Evolutionary conservation across 352 stramenopile species (phyloP).

Genomic region (Globisporangium lucens): DNA sequence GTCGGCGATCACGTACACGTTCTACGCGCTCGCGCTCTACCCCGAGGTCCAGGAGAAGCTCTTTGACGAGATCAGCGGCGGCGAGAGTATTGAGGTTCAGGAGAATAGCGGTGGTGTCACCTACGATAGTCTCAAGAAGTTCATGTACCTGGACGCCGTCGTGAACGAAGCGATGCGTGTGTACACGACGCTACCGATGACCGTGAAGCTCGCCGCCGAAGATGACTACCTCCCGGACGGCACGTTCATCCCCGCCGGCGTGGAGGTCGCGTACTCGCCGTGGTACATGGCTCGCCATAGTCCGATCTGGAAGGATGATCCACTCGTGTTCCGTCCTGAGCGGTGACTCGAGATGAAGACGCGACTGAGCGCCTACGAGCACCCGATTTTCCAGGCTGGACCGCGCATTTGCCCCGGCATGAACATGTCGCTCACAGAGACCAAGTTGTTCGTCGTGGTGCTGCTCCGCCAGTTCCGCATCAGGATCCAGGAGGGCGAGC

Average conservation of each 20-base stretch:
- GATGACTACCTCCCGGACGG: conserved; percentile 16
- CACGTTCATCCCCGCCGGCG: conserved; percentile 45
- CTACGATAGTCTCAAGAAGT: conserved; percentile 52
- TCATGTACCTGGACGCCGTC: conserved; percentile 70
- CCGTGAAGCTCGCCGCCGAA: conserved; percentile 39
- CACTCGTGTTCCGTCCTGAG: conserved; percentile 18
- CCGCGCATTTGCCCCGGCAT: conserved; percentile 66
- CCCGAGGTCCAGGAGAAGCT: conserved; percentile 52
- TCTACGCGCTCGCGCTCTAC: conserved; percentile 51
- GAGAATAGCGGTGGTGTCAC: not conserved
- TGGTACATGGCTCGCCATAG: conserved; percentile 32
- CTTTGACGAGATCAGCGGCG: conserved; percentile 32
- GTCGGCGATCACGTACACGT: conserved; percentile 7
- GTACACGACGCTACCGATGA: conserved; percentile 69
- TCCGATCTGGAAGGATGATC: conserved; percentile 13
- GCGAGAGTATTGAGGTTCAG: no score
- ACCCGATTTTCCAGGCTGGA: conserved; percentile 69
- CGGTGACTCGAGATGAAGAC: conserved; percentile 13
- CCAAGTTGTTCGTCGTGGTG: conserved; percentile 53
- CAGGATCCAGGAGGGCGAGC: conserved; percentile 33
- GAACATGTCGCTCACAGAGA: conserved; percentile 64
- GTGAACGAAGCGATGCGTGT: conserved; percentile 70
- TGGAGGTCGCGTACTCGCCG: conserved; percentile 61
- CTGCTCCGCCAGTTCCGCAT: conserved; percentile 44
- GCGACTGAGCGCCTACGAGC: conserved; percentile 60